phyloP scores from a whole-genome alignment of 768 basidiomycete species.

The Leccinellum rugosiceps region DNA sequence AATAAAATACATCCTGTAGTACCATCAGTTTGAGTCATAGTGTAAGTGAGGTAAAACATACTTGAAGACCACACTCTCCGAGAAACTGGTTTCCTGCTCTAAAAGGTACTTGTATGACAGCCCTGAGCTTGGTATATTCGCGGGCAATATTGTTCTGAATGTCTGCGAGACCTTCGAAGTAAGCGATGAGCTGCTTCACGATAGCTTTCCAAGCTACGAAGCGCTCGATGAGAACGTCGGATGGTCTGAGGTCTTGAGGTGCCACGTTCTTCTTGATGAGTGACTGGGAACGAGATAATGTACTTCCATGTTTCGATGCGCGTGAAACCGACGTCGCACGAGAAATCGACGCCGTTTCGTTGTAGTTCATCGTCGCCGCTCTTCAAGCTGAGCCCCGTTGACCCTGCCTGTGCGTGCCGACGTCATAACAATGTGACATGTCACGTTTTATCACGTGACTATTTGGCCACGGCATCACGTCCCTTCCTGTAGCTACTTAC shows the following conservation, averaged over 20 bases:
- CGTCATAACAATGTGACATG: conserved; percentile 27
- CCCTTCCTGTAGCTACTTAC: too few species aligned
- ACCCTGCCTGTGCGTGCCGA: not conserved
- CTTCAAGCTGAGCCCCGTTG: not conserved
- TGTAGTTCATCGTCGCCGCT: conserved; percentile 30
- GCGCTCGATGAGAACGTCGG: conserved; percentile 94
- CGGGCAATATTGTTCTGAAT: conserved; percentile 94
- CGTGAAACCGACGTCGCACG: conserved; percentile 73
- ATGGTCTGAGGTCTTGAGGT: conserved; percentile 85
- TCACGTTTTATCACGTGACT: conserved; percentile 13
- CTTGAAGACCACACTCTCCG: conserved; percentile 95
- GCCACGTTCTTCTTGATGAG: conserved; percentile 95
- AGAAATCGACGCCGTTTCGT: conserved; percentile 54
- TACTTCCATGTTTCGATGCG: conserved; percentile 60
- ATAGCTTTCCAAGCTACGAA: conserved; percentile 95
- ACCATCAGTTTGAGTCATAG: not conserved
- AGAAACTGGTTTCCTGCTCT: conserved; percentile 94
- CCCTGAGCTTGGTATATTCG: conserved; percentile 90
- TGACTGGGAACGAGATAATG: conserved; percentile 75
- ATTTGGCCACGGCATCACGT: not conserved
- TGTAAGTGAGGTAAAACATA: conserved; percentile 24
- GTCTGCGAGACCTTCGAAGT: conserved; percentile 66
- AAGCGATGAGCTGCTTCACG: conserved; percentile 91
- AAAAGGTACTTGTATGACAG: conserved; percentile 97
- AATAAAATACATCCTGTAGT: conserved; percentile 83